A percentile compares a stretch with the other conserved stretches of the same genome.
These are phyloP conservation scores for Fusarium hostae DNA, from an alignment of 2,329 filamentous ascomycete genomes.

Conservation along the genomic window DNA sequence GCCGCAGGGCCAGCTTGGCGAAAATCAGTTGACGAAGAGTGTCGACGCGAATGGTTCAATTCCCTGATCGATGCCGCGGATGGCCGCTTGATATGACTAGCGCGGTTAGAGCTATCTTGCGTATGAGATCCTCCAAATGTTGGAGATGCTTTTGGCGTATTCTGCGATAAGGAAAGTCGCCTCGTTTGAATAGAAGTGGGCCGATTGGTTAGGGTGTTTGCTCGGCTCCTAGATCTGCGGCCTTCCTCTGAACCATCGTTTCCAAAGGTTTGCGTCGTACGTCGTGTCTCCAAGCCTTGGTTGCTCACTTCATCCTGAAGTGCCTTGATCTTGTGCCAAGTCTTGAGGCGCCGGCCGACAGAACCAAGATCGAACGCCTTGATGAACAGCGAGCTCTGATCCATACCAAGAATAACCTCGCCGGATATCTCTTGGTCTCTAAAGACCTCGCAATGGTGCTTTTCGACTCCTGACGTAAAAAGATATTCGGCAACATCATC, in stretches of 20 bases:
- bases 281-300: constrained; percentile 54
- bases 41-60: constrained; percentile 84
- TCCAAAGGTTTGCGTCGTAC: constrained; percentile 67
- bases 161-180: constrained; percentile 60
- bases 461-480: constrained; percentile 85
- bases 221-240: constrained; percentile 63
- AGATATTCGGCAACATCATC: constrained; percentile 89
- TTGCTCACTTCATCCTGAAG: constrained; percentile 87
- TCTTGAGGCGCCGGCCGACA: constrained; percentile 88
- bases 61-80: constrained; percentile 86
- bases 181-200: constrained; percentile 60
- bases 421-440: constrained; percentile 95
- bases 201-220: constrained; percentile 66
- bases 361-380: constrained; percentile 95
- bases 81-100: constrained; percentile 68
- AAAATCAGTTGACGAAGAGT: constrained; percentile 83
- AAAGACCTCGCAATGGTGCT: constrained; percentile 92
- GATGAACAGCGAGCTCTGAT: constrained; percentile 93
- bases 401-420: constrained; percentile 92
- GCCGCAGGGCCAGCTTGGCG: constrained; percentile 52
- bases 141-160: constrained; percentile 60
- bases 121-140: constrained; percentile 54
- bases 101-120: constrained; percentile 59
- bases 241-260: constrained; percentile 69
- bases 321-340: constrained; percentile 95